phyloP scores from a whole-genome alignment of 1,284 basidiomycete genomes.

The Trametes hirsuta region DNA sequence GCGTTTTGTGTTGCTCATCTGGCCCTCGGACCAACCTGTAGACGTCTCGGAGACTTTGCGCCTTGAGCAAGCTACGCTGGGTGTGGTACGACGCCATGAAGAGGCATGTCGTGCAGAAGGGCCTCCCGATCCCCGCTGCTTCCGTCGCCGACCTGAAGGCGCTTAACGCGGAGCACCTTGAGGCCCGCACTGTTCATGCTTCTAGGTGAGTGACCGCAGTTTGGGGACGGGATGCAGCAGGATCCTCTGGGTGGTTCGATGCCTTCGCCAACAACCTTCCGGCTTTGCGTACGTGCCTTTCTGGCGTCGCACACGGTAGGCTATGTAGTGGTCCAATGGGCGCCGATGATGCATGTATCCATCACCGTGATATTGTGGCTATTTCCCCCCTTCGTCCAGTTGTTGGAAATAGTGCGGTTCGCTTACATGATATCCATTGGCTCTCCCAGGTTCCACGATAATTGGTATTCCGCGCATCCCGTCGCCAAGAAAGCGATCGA shows the following conservation, averaged over 20 bases:
- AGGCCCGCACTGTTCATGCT: conserved; percentile 41
- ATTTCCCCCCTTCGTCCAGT: too few species aligned
- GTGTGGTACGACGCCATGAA: conserved; percentile 42
- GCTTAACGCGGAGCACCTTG: conserved; percentile 39
- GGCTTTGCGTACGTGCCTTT: too few species aligned
- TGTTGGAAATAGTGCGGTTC: too few species aligned
- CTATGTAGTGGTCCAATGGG: too few species aligned
- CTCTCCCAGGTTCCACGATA: conserved; percentile 35
- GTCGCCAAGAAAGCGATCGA: conserved; percentile 29
- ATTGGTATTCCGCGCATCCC: conserved; percentile 39
- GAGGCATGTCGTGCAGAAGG: conserved; percentile 37
- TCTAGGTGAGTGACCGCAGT: conserved; percentile 3
- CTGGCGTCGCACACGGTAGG: too few species aligned
- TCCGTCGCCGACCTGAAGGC: conserved; percentile 32
- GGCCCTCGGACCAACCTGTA: conserved; percentile 7
- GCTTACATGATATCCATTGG: too few species aligned
- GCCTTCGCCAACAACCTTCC: too few species aligned
- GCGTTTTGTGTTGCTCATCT: neutral
- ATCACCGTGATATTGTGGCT: too few species aligned
- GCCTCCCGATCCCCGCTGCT: conserved; percentile 38
- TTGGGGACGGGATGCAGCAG: too few species aligned
- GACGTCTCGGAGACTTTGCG: conserved; percentile 38
- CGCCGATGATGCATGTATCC: too few species aligned
- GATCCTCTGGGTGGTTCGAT: too few species aligned
- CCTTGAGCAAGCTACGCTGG: conserved; percentile 41